A percentile compares a stretch with the other conserved stretches of the same genome.
Evolutionary conservation across 805 yeast species (phyloP).

Genomic region (Kodamaea lidongshanica): DNA sequence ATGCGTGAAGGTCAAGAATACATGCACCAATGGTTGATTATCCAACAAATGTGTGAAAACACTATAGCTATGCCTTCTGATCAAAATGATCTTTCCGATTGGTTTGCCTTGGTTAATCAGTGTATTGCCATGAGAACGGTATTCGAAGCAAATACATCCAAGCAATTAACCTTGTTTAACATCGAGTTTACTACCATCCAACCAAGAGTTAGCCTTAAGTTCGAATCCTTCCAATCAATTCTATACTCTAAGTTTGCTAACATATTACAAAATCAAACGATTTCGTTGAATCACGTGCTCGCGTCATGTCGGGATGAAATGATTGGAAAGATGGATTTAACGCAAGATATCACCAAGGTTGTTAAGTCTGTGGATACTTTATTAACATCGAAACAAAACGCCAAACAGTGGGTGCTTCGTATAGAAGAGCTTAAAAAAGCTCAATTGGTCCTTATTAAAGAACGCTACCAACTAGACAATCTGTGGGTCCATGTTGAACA

Average conservation of each 20-base stretch:
- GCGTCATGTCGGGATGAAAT: conserved; percentile 21
- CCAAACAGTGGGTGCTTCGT: conserved; percentile 16
- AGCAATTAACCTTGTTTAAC: conserved; percentile 13
- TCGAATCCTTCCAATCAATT: conserved; percentile 53
- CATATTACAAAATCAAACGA: conserved; percentile 26
- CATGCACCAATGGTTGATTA: no score
- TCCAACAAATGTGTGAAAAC: no score
- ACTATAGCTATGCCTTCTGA: no score
- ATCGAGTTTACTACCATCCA: conserved; percentile 52
- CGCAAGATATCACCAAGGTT: conserved; percentile 27
- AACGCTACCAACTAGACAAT: conserved; percentile 42
- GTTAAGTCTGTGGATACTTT: conserved; percentile 32
- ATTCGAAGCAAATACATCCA: no score
- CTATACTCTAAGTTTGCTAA: conserved; percentile 37
- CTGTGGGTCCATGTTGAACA: conserved; percentile 64
- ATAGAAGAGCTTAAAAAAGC: conserved; percentile 8
- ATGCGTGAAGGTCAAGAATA: no score
- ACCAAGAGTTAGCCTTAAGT: conserved; percentile 44
- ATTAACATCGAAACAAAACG: conserved; percentile 7
- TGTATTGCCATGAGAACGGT: conserved; percentile 37
- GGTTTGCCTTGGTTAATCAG: conserved; percentile 46
- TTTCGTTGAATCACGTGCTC: conserved; percentile 25
- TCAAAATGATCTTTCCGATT: conserved; percentile 23
- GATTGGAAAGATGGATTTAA: conserved; percentile 33
- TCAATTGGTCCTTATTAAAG: conserved; percentile 37